Conservation (phyloP, 306 rosid genomes). For the Vigna unguiculata region DNA sequence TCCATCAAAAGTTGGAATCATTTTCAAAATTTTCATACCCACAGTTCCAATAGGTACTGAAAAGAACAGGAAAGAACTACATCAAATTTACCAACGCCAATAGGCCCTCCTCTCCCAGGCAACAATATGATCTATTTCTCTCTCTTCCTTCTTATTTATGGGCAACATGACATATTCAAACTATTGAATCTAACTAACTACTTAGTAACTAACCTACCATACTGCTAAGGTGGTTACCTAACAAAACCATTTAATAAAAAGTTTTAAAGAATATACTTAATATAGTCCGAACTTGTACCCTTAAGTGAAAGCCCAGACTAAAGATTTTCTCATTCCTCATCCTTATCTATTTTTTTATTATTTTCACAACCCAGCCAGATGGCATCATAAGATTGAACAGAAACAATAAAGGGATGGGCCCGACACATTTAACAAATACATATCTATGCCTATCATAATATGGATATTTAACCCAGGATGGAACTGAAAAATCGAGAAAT, state of each 20-base stretch:
- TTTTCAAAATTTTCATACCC: background rate
- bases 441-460: background rate
- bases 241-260: slow-evolving; percentile 8
- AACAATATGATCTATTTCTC: background rate
- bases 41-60: background rate
- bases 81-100: background rate
- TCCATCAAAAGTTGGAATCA: background rate
- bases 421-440: background rate
- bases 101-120: background rate
- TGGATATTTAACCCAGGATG: background rate
- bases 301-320: background rate
- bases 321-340: slow-evolving; percentile 16
- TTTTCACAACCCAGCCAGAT: background rate
- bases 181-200: background rate
- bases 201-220: background rate
- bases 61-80: background rate
- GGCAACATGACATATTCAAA: background rate
- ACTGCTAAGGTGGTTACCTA: background rate
- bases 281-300: background rate
- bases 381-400: slow-evolving; percentile 4
- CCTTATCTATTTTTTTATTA: background rate
- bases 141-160: background rate
- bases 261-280: background rate
- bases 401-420: background rate
- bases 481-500: background rate